Conservation (phyloP, 129 eudicot species). For the Lonicera japonica region DNA sequence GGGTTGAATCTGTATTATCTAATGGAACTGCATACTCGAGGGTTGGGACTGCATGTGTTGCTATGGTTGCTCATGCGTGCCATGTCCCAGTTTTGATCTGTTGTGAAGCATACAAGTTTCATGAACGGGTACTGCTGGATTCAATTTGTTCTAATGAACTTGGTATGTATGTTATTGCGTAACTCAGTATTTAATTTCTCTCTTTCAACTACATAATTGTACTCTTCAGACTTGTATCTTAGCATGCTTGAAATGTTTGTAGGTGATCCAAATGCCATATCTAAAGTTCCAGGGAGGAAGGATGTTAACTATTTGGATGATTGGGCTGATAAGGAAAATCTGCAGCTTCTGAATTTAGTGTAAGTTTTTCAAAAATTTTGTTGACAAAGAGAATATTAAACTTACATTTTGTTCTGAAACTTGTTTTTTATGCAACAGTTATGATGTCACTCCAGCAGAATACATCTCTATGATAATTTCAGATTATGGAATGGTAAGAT, state of each 20-base stretch:
- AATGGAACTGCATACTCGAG: too few species aligned
- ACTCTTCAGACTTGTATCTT: neutral
- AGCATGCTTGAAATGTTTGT: neutral
- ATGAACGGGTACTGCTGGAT: conserved; percentile 89
- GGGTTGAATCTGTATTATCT: too few species aligned
- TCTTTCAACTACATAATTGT: neutral
- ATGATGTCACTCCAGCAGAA: conserved; percentile 85
- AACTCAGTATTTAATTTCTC: neutral
- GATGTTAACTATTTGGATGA: conserved; percentile 38
- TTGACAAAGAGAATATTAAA: too few species aligned
- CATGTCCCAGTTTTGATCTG: conserved; percentile 83
- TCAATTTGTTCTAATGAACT: too few species aligned
- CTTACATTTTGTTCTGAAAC: neutral
- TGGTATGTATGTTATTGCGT: conserved; percentile 27
- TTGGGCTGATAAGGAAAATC: conserved; percentile 48
- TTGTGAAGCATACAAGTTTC: conserved; percentile 93
- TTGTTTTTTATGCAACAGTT: conserved; percentile 49
- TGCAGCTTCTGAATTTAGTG: conserved; percentile 72
- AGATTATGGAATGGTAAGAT: conserved; percentile 87
- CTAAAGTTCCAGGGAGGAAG: conserved; percentile 60
- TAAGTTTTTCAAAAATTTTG: conserved; percentile 32
- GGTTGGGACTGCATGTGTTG: too few species aligned
- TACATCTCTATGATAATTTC: conserved; percentile 76
- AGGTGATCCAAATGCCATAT: conserved; percentile 82
- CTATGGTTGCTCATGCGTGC: conserved; percentile 67